Conservation (phyloP, 345 rosid genomes). For the Rhodamnia argentea region DNA sequence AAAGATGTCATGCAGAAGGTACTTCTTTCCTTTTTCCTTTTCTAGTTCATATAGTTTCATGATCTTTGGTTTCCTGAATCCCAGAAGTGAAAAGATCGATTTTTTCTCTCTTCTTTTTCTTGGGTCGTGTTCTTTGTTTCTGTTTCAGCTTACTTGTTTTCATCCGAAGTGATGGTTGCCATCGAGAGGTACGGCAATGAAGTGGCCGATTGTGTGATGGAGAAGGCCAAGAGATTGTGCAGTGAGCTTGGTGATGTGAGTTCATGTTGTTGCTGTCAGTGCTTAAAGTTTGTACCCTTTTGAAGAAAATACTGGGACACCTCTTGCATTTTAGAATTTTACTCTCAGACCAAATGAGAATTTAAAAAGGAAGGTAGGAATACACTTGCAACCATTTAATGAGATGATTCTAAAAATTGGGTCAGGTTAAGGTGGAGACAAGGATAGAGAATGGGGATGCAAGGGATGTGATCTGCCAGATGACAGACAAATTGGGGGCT, state of each 20-base stretch:
- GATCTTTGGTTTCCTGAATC: neutral
- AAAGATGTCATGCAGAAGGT: neutral
- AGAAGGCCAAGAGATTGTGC: constrained; percentile 41
- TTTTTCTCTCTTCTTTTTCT: neutral
- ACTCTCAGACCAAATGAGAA: neutral
- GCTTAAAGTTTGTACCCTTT: neutral
- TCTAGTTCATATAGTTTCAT: neutral
- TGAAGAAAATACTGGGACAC: neutral
- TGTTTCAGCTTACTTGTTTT: constrained; percentile 43
- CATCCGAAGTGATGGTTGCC: constrained; percentile 30
- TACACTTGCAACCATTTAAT: neutral
- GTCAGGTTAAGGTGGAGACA: constrained; percentile 39
- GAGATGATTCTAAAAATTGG: neutral
- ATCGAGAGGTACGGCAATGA: constrained; percentile 36
- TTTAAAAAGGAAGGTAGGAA: neutral
- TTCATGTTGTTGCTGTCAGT: neutral
- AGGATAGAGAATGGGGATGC: constrained; percentile 37
- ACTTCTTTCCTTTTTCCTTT: neutral
- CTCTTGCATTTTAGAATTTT: neutral
- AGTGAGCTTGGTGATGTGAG: constrained; percentile 11
- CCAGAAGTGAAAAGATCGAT: neutral
- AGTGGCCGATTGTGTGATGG: constrained; percentile 29
- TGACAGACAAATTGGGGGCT: constrained; percentile 30
- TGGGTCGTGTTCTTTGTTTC: neutral
- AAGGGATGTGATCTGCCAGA: constrained; percentile 49